phyloP scores from a whole-genome alignment of 495 filamentous ascomycete genomes.

The Glonium stellatum region DNA sequence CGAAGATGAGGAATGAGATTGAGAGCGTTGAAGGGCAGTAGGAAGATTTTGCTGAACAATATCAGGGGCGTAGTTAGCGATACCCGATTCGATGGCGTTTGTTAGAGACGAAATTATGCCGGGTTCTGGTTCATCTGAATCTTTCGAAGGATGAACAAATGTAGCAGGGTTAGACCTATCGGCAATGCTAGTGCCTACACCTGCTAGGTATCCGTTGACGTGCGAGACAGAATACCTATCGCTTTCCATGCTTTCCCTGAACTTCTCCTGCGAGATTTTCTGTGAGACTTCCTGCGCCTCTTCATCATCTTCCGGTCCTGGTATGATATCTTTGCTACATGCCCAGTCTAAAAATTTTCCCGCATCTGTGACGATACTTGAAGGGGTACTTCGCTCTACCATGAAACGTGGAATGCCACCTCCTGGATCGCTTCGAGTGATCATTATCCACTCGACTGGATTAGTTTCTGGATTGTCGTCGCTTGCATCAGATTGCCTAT shows the following conservation, averaged over 20 bases:
- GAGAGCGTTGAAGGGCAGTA: slow-evolving; percentile 7
- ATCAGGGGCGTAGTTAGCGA: slow-evolving; percentile 10
- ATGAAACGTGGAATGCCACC: slow-evolving; percentile 89
- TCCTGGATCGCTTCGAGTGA: slow-evolving; percentile 88
- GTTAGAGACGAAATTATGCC: slow-evolving; percentile 14
- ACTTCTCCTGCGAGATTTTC: slow-evolving; percentile 16
- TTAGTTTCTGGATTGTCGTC: slow-evolving; percentile 49
- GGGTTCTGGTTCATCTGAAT: not conserved
- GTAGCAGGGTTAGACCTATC: slow-evolving; percentile 11
- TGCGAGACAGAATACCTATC: slow-evolving; percentile 15
- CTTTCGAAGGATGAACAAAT: slow-evolving; percentile 9
- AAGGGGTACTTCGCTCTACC: slow-evolving; percentile 86
- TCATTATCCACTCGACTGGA: slow-evolving; percentile 93
- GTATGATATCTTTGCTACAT: slow-evolving; percentile 45
- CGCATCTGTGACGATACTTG: slow-evolving; percentile 74
- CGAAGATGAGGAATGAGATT: slow-evolving; percentile 12
- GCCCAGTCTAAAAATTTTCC: slow-evolving; percentile 85
- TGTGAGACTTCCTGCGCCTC: slow-evolving; percentile 7
- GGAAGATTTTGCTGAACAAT: slow-evolving; percentile 5
- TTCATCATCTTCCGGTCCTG: slow-evolving; percentile 35
- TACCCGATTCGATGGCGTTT: slow-evolving; percentile 6
- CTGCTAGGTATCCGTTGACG: slow-evolving; percentile 25
- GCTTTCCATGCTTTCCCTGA: slow-evolving; percentile 15
- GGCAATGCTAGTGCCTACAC: slow-evolving; percentile 22
- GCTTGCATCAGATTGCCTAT: slow-evolving; percentile 33